phyloP scores from a whole-genome alignment of 192 early-diverging fungal genomes.

The Lobosporangium transversale region DNA sequence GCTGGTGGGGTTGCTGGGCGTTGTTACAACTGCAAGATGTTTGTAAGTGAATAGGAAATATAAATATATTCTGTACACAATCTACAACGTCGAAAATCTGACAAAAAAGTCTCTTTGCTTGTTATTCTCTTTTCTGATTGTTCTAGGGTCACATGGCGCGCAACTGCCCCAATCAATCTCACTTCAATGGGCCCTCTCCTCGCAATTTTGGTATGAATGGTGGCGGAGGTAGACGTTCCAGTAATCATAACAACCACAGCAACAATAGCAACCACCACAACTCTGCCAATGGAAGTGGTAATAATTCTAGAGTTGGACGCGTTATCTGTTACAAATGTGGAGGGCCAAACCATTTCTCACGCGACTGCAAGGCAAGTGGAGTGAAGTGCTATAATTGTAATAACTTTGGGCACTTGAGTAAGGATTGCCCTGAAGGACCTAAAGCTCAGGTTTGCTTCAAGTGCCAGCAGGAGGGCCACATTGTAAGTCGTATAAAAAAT shows the following conservation, averaged over 20 bases:
- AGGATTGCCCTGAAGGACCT: slow-evolving; percentile 33
- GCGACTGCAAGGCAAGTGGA: slow-evolving; percentile 63
- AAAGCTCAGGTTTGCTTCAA: slow-evolving; percentile 60
- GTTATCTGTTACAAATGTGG: slow-evolving; percentile 65
- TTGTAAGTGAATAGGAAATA: slow-evolving; percentile 52
- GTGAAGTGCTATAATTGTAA: slow-evolving; percentile 67
- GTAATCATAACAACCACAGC: not conserved
- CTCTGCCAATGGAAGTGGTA: slow-evolving; percentile 1
- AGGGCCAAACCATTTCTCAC: slow-evolving; percentile 62
- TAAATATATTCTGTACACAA: too few relatives aligned
- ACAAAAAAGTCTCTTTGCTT: too few relatives aligned
- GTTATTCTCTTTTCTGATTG: slow-evolving; percentile 1
- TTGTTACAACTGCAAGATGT: slow-evolving; percentile 61
- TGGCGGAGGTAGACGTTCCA: not conserved
- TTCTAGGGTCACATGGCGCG: slow-evolving; percentile 64
- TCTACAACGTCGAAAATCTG: too few relatives aligned
- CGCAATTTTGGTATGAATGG: slow-evolving; percentile 18
- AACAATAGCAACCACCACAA: not conserved
- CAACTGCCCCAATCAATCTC: slow-evolving; percentile 50
- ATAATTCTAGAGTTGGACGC: slow-evolving; percentile 10
- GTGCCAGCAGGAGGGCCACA: slow-evolving; percentile 63
- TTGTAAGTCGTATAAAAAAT: too few relatives aligned
- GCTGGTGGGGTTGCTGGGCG: slow-evolving; percentile 35
- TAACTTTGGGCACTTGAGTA: slow-evolving; percentile 54
- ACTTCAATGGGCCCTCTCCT: slow-evolving; percentile 29